Evolutionary conservation across 805 yeast species (phyloP).

Genomic region (Teunomyces tritomae): DNA sequence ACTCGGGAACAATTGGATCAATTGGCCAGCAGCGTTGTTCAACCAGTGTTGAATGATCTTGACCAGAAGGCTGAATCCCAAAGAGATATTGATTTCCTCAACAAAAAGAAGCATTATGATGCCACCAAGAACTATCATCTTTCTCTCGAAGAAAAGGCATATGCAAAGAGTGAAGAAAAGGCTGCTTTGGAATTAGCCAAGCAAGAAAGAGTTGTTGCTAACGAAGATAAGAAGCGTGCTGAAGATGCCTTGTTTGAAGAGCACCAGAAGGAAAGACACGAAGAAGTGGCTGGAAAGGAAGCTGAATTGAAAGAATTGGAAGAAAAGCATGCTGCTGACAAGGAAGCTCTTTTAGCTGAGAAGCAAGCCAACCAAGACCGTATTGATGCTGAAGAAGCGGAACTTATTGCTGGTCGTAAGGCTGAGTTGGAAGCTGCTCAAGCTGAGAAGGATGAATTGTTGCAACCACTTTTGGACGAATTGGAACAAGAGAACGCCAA

Average conservation of each 20-base stretch:
- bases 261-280: conserved; percentile 28
- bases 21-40: conserved; percentile 75
- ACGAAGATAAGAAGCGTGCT: conserved; percentile 29
- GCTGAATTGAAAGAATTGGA: conserved; percentile 34
- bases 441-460: conserved; percentile 50
- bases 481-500: conserved; percentile 48
- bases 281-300: conserved; percentile 27
- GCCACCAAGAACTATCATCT: conserved; percentile 29
- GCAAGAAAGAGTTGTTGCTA: conserved; percentile 28
- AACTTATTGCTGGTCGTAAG: conserved; percentile 43
- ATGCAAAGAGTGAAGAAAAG: conserved; percentile 32
- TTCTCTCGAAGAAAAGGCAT: conserved; percentile 27
- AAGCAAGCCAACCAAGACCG: conserved; percentile 46
- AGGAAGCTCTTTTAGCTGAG: conserved; percentile 43
- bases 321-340: conserved; percentile 37
- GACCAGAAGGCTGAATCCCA: conserved; percentile 66
- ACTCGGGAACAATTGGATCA: conserved; percentile 71
- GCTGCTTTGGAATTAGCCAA: conserved; percentile 36
- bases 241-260: conserved; percentile 28
- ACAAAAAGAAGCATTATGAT: conserved; percentile 34
- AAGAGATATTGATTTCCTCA: conserved; percentile 47
- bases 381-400: conserved; percentile 43
- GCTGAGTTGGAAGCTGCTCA: conserved; percentile 48
- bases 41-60: conserved; percentile 79
- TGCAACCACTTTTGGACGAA: conserved; percentile 55